Percentiles rank a stretch among this genome's conserved stretches.
Conservation (phyloP, 2,329 filamentous ascomycete species). For the Diaporthe caulivora region DNA sequence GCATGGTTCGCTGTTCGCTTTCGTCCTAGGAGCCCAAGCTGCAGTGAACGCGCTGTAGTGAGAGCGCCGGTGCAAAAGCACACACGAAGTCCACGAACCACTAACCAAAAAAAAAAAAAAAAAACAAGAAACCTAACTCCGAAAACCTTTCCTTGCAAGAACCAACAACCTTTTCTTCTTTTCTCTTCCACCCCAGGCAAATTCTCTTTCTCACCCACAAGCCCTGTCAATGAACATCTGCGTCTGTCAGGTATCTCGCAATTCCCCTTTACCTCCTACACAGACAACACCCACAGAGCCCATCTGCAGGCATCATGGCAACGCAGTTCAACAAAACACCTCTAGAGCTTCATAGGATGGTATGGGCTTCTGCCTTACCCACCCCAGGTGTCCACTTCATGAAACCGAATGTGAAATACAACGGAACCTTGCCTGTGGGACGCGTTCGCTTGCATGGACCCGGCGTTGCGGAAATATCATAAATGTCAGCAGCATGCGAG, state of each 20-base stretch:
- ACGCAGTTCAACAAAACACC: background rate
- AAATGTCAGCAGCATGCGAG: background rate
- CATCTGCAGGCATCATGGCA: background rate
- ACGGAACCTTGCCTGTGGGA: background rate
- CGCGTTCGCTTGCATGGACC: background rate
- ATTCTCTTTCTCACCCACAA: background rate
- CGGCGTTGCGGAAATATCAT: background rate
- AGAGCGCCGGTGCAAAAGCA: no score
- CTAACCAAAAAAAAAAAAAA: no score
- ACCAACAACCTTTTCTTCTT: background rate
- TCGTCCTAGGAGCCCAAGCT: no score
- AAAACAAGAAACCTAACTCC: no score
- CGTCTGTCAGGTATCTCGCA: background rate
- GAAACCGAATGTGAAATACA: background rate
- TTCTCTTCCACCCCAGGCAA: background rate
- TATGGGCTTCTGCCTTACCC: background rate
- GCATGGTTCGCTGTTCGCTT: no score
- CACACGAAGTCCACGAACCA: no score
- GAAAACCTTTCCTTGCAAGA: background rate
- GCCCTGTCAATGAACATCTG: background rate
- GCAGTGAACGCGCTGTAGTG: no score
- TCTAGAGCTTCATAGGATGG: background rate
- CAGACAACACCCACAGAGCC: background rate
- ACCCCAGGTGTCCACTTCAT: background rate
- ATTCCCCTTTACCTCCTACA: background rate